Base-by-base conservation (phyloP, 305 asterid species). In the Andrographis paniculata region DNA sequence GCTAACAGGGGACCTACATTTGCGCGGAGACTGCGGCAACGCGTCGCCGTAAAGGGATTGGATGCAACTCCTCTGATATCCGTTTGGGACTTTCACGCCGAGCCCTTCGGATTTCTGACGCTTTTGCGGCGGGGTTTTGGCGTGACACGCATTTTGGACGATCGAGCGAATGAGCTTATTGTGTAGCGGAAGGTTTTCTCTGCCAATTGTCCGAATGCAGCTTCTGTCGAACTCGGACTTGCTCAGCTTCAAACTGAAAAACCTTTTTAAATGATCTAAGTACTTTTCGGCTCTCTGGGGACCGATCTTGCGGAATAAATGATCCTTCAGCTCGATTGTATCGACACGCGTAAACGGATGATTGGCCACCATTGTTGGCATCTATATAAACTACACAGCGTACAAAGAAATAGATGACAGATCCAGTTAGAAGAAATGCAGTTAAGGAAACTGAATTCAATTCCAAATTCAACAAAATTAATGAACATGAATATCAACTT, bases 111-210 rank as follows among this genome's bases (percentile, higher is more conserved):
- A 54, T 54, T 73, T 82, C 39, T 58, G 64, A 21, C 67, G 45
- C 59, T 59, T 76, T 0, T 67, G 76, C 15, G 86, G 87, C 6
- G 89, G 71, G 50, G 22, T 45, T 51, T 65, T 72, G 17, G 79
- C 75, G 37, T 37, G 69, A 53, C 53, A 53, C 39, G 87, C 78
- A 37, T 87, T 87, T 50, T 69, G 77, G 62, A 82, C 6, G 12
- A 82, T 70, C 31, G 86, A 69, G 40, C 64, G 76, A 43, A 86
- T 62, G 3, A 86, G 80, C 13, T 50, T 61, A 62, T 86, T 82
- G 28, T 86, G 93, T 41, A 86, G 84, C 21, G 58, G 13, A 39
- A 82, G 48, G 62, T 86, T 79, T 62, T 79, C 94, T 56, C 76
- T 74, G 30, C 96, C 96, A 19, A 86, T 58, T 9, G 69, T 77